These are phyloP conservation scores for Elsinoe fawcettii DNA, from an alignment of 2,329 filamentous ascomycete genomes.

Conservation along the genomic window DNA sequence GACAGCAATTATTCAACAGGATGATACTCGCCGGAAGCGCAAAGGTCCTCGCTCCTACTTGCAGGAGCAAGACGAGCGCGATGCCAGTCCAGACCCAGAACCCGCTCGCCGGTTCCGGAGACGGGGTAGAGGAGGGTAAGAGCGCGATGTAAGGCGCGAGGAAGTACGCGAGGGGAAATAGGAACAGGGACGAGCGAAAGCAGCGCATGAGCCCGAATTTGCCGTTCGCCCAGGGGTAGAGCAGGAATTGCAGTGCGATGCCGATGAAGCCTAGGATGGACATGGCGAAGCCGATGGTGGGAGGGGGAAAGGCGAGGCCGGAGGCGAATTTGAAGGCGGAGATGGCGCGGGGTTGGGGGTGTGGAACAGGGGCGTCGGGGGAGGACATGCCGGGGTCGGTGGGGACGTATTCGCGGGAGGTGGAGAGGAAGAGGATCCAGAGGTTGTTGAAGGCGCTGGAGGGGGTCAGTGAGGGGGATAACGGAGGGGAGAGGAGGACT, in stretches of 20 bases:
- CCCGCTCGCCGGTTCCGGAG: slow-evolving; percentile 47
- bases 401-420: slow-evolving; percentile 48
- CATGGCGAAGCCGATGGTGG: slow-evolving; percentile 68
- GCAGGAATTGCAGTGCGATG: slow-evolving; percentile 61
- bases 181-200: slow-evolving; percentile 60
- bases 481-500: background rate
- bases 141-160: slow-evolving; percentile 64
- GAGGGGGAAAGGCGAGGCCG: slow-evolving; percentile 65
- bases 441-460: slow-evolving; percentile 62
- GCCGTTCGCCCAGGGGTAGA: slow-evolving; percentile 61
- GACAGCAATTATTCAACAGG: slow-evolving; percentile 51
- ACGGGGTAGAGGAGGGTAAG: slow-evolving; percentile 48
- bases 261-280: slow-evolving; percentile 68
- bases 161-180: slow-evolving; percentile 64
- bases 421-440: slow-evolving; percentile 70
- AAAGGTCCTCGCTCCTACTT: slow-evolving; percentile 68
- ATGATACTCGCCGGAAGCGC: slow-evolving; percentile 50
- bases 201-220: slow-evolving; percentile 60
- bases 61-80: slow-evolving; percentile 54
- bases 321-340: slow-evolving; percentile 56
- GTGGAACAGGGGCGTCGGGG: slow-evolving; percentile 29
- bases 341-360: slow-evolving; percentile 14
- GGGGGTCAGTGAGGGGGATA: background rate
- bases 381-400: slow-evolving; percentile 29
- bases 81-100: slow-evolving; percentile 58